Evolutionary conservation across 1,284 basidiomycete species (phyloP), one percentile per base, ranked within the genome.

Genomic region (Thelephora terrestris): DNA sequence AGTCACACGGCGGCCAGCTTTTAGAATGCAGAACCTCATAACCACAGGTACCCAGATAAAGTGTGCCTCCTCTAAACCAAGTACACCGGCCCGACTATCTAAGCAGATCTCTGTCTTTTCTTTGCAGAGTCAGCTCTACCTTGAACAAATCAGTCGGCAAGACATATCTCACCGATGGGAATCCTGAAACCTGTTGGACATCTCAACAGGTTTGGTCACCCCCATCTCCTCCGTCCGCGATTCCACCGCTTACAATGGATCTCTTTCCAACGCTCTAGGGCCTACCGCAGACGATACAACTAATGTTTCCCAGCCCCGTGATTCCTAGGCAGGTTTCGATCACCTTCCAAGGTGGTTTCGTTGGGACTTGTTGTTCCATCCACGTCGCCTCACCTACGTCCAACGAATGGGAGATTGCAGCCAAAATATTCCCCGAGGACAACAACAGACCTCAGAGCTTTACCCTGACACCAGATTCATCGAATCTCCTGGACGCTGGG

Each of bases 321-420:
- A 56, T 71, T 32, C 83, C 82, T 2, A 71, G 64, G 53, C 69
- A 64, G 21, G 55, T 88, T 12, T 67, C 66, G n/a, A 53, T 88
- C 52, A 87, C 81, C 1, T 90, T 90, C 58, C 86, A 90, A 70
- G 87, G 86, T 16, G 87, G 87, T 2, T 90, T 90, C 60, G 87
- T 82, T 0, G 85, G 84, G 7, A 81, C 73, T 12, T 65, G 71
- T 42, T 87, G 84, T 57, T 57, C 66, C 2, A 56, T 89, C 5
- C 67, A 76, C 29, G 59, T 71, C 37, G 60, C 64, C 34, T 50
- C 59, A 36, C 53, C 57, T 37, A 48, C 55, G 17, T 56, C 47
- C 16, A 53, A 51, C 27, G 51, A 48, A 46, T 85, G 83, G 81
- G 60, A 61, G 47, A 56, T 61, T 5, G 60, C 78, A 50, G 70